phyloP scores from a whole-genome alignment of 1,139 yeast species.

The Eremothecium sinecaudum region DNA sequence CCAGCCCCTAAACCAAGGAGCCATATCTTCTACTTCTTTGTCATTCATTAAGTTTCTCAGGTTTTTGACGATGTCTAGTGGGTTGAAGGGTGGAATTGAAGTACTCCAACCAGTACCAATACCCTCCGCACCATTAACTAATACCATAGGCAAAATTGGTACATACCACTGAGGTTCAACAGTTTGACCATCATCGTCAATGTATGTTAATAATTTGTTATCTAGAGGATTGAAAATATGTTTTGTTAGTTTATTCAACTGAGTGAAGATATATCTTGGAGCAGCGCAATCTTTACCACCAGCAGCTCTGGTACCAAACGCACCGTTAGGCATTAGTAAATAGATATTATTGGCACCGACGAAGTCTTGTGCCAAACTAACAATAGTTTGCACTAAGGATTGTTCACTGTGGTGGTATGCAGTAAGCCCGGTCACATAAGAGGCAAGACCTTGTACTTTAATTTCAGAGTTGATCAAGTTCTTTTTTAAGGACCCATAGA shows the following conservation, averaged over 20 bases:
- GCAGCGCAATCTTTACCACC: constrained; percentile 99
- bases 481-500: constrained; percentile 81
- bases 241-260: constrained; percentile 65
- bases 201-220: constrained; percentile 64
- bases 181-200: constrained; percentile 87
- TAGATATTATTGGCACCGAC: constrained; percentile 90
- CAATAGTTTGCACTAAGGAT: constrained; percentile 78
- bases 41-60: constrained; percentile 64
- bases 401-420: constrained; percentile 96
- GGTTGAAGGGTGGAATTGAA: constrained; percentile 82
- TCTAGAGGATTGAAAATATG: constrained; percentile 73
- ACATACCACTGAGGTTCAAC: constrained; percentile 96
- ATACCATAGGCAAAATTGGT: constrained; percentile 84
- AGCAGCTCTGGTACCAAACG: constrained; percentile 91
- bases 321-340: constrained; percentile 81
- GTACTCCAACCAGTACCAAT: constrained; percentile 99
- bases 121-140: constrained; percentile 96
- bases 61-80: constrained; percentile 69
- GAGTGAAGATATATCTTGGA: constrained; percentile 92
- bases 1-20: constrained; percentile 97
- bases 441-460: constrained; percentile 86
- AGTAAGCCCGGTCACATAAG: constrained; percentile 81
- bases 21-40: constrained; percentile 62
- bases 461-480: constrained; percentile 62
- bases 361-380: constrained; percentile 90